Conservation (phyloP, 2,329 filamentous ascomycete genomes). For the Cladorrhinum sp. region DNA sequence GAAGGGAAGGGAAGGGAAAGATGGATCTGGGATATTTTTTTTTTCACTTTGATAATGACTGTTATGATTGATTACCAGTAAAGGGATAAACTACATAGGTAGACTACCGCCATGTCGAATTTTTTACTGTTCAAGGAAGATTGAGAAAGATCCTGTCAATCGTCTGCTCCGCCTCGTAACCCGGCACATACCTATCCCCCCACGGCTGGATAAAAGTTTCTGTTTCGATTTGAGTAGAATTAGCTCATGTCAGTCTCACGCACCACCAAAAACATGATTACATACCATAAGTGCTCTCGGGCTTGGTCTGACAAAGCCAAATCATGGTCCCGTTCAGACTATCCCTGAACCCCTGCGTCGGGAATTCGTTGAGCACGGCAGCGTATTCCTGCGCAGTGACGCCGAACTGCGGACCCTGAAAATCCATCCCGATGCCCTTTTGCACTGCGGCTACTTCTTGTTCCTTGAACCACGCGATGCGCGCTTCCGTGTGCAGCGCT, state of each 20-base stretch:
- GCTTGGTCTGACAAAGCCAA: constrained; percentile 41
- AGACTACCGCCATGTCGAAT: too few species aligned
- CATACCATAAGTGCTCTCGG: constrained; percentile 36
- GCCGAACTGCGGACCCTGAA: constrained; percentile 30
- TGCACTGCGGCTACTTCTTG: constrained; percentile 36
- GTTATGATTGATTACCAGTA: not conserved
- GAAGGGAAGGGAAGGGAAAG: too few species aligned
- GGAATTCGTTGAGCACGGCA: constrained; percentile 33
- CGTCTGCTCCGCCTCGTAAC: not conserved
- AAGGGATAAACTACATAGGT: too few species aligned
- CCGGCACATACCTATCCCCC: constrained; percentile 14
- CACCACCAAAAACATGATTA: not conserved
- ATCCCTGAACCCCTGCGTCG: constrained; percentile 34
- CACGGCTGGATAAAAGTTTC: constrained; percentile 20
- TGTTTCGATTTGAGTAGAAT: not conserved
- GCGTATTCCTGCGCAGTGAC: constrained; percentile 35
- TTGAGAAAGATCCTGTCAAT: not conserved
- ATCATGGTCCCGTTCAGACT: constrained; percentile 38
- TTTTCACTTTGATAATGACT: not conserved
- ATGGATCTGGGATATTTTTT: not conserved
- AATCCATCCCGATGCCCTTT: constrained; percentile 38
- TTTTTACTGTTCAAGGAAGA: not conserved
- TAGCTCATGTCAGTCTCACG: not conserved
- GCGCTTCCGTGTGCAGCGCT: constrained; percentile 41
- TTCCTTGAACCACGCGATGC: constrained; percentile 42